Base-by-base conservation (phyloP, 768 basidiomycete genomes). In the Boletus subparvulus region DNA sequence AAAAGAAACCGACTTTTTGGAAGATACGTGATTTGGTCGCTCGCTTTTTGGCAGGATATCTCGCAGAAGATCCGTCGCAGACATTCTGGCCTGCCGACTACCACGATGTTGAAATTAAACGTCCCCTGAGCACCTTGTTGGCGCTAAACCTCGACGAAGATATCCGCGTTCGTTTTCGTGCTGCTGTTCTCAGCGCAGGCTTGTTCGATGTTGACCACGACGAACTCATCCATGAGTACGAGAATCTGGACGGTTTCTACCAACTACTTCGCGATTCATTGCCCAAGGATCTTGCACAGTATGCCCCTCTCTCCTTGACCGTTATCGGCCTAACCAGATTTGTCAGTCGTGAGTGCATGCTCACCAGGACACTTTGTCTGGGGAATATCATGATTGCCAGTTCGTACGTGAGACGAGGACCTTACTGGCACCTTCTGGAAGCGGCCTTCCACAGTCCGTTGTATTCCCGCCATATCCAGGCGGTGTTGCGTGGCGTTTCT, bases 361-460 rank as follows among this genome's bases (percentile, higher is more conserved):
- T 90, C 50, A 92, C 87, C 12, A 83, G 87, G 41, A 78, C 86
- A 30, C 76, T 93, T 30, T 83, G 79, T 19, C 75, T 90, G 14
- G 88, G 84, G 28, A 93, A 92, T 71, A 82, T 87, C 60, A 86
- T 92, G 80, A 80, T 97, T 40, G 80, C 84, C 17, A 89, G 86
- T 65, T 87, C 92, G 1, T 80, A 82, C 2, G 81, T 88, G 21
- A 81, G 95, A 28, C 84, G 92, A 16, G 89, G 86, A 4, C 82
- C 93, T 2, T 94, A 96, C 66, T 94, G 89, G 85, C 88, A 96
- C 70, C 68, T 98, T 47, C 75, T 98, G 56, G 93, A 95, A 69
- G 81, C 83, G 7, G 82, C 70, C 63, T 75, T 60, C 60, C 71
- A 78, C 59, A 66, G 64, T 17, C 59, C 59, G 41, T 59, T 66